phyloP scores from a whole-genome alignment of 139 green algal genomes.

The Monoraphidium neglectum region DNA sequence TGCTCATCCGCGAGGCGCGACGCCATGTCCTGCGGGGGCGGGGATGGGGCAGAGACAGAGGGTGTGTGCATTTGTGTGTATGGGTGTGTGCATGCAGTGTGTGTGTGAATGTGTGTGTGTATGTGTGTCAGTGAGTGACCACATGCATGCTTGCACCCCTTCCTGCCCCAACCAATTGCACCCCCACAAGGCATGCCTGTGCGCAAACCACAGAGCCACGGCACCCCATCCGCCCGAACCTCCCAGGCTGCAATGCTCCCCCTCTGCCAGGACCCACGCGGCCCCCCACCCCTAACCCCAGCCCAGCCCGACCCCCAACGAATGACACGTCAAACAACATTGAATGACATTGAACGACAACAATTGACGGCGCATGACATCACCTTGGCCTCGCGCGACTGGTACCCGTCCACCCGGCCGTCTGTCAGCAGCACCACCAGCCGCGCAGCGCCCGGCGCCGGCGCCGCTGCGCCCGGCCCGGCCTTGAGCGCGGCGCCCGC shows the following conservation, averaged over 20 bases:
- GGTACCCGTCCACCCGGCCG: slow-evolving; percentile 57
- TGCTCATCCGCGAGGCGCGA: slow-evolving; percentile 64
- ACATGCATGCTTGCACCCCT: no score
- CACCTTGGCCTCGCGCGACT: slow-evolving; percentile 38
- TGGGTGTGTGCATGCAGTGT: no score
- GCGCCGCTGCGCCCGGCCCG: not conserved
- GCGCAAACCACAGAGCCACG: no score
- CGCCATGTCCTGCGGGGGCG: slow-evolving; percentile 26
- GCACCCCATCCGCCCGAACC: no score
- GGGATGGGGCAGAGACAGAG: not conserved
- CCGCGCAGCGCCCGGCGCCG: not conserved
- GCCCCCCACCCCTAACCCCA: no score
- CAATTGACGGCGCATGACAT: not conserved
- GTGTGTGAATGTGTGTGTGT: no score
- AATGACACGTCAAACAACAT: not conserved
- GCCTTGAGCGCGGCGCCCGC: slow-evolving; percentile 64
- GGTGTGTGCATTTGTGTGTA: not conserved
- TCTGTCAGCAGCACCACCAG: slow-evolving; percentile 73
- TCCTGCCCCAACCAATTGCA: no score
- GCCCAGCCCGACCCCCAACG: not conserved
- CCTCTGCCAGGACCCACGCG: no score
- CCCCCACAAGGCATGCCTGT: no score
- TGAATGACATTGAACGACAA: not conserved
- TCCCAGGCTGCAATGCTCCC: no score
- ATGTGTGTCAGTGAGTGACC: no score